phyloP scores from a whole-genome alignment of 345 rosid species.

The Acer yangbiense region DNA sequence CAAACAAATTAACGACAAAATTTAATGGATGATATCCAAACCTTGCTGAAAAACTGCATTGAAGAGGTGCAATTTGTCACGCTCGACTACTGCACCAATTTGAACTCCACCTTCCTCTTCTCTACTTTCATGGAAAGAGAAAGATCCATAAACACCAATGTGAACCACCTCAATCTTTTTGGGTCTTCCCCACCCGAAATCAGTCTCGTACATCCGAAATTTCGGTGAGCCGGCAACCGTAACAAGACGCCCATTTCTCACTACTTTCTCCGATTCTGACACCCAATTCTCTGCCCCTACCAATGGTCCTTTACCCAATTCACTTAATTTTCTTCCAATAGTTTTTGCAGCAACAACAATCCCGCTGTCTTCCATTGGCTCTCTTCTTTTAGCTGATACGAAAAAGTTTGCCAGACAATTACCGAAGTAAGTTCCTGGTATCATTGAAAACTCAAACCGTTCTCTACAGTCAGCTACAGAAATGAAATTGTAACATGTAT shows the following conservation, averaged over 20 bases:
- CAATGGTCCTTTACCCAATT: conserved; percentile 19
- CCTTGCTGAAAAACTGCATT: conserved; percentile 4
- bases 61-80: conserved; percentile 18
- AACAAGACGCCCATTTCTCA: conserved; percentile 15
- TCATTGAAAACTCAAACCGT: conserved; percentile 21
- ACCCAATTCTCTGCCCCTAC: conserved; percentile 25
- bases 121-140: conserved; percentile 22
- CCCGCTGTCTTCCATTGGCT: conserved; percentile 32
- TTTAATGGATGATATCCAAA: neutral
- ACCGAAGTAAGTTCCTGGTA: conserved; percentile 44
- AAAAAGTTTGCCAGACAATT: conserved; percentile 36
- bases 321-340: conserved; percentile 26
- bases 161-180: conserved; percentile 23
- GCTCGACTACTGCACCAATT: conserved; percentile 23
- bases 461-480: conserved; percentile 29
- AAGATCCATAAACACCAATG: conserved; percentile 16
- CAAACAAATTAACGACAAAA: neutral
- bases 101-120: conserved; percentile 32
- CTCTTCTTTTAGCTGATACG: conserved; percentile 26
- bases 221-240: conserved; percentile 41
- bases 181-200: conserved; percentile 39
- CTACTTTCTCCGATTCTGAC: conserved; percentile 11
- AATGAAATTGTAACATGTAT: conserved; percentile 15
- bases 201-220: conserved; percentile 18
- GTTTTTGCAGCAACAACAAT: conserved; percentile 29